Conservation (phyloP, 73 alveolate genomes). For the Breviolum minutum region DNA sequence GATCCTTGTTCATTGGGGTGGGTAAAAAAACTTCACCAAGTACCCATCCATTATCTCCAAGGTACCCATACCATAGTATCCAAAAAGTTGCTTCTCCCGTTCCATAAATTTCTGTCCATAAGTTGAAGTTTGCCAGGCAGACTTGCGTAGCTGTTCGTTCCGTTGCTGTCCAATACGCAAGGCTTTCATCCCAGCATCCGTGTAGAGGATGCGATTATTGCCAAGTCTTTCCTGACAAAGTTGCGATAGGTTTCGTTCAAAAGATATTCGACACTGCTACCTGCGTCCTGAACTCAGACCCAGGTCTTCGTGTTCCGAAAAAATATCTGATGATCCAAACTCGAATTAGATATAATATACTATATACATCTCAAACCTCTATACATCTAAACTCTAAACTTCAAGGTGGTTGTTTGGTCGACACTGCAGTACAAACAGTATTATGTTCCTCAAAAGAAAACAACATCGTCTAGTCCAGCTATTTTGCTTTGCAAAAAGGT, state of each 20-base stretch:
- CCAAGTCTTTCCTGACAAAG: conserved; percentile 13
- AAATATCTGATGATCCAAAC: too few relatives aligned
- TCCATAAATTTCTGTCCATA: conserved; percentile 30
- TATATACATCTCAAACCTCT: too few relatives aligned
- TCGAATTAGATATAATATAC: too few relatives aligned
- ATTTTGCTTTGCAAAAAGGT: too few relatives aligned
- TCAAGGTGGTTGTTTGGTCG: too few relatives aligned
- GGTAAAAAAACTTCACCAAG: neutral
- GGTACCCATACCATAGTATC: conserved; percentile 19
- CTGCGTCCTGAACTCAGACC: neutral
- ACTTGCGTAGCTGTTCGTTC: conserved; percentile 18
- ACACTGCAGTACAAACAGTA: too few relatives aligned
- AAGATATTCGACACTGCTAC: neutral
- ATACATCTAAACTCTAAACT: too few relatives aligned
- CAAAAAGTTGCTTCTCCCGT: conserved; percentile 37
- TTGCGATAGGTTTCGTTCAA: neutral
- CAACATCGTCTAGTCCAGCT: too few relatives aligned
- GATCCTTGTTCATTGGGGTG: neutral
- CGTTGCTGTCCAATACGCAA: conserved; percentile 54
- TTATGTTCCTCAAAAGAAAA: too few relatives aligned
- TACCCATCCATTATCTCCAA: neutral
- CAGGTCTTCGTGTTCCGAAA: too few relatives aligned
- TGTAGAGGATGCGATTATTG: conserved; percentile 62
- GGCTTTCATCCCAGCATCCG: conserved; percentile 84
- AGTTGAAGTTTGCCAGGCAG: conserved; percentile 20